Evolutionary conservation across 2,329 filamentous ascomycete genomes (phyloP), one percentile per base, ranked within the genome.

Genomic region (Alternaria metachromatica): DNA sequence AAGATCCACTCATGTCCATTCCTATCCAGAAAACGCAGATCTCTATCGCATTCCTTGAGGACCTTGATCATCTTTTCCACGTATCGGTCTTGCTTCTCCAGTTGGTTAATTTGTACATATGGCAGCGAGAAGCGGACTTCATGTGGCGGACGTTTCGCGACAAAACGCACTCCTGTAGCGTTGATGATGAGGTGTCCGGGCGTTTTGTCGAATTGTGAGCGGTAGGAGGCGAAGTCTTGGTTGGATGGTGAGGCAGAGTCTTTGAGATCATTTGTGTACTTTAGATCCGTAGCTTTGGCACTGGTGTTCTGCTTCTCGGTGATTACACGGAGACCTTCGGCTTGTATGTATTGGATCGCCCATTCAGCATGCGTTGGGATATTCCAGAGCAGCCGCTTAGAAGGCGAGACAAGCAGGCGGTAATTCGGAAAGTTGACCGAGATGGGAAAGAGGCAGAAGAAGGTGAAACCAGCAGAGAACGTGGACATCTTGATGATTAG

Each of bases 361-460:
- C 73, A 78, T 55, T 82, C 79, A 6, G 76, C 73, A 33, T 81
- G 76, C 1, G 76, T 81, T 3, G 78, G 78, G 1, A 81, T 76
- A 46, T 80, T 74, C 77, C 79, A 81, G 6, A 81, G 63, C 3
- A 74, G 23, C 41, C 75, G 78, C 55, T 78, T 80, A 3, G 72
- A 62, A 2, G 76, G 77, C 11, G 78, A 80, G 2, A 78, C 74
- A 4, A 81, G 63, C 1, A 81, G 73, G 7, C 78, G 70, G 55
- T 81, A 81, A 23, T 76, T 68, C 1, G 78, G 78, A 43, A 77
- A 75, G 5, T 75, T 72, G 15, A 67, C 73, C 8, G 74, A 72
- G 7, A 81, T 64, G 4, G 78, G 79, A 55, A 76, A 80, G n/a
- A 76, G 71, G 5, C 68, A 67, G 55, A 81, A 81, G 64, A 78